Percentiles rank a stretch among this genome's conserved stretches.
Conservation (phyloP, 306 rosid species). For the Adenanthera pavonina region DNA sequence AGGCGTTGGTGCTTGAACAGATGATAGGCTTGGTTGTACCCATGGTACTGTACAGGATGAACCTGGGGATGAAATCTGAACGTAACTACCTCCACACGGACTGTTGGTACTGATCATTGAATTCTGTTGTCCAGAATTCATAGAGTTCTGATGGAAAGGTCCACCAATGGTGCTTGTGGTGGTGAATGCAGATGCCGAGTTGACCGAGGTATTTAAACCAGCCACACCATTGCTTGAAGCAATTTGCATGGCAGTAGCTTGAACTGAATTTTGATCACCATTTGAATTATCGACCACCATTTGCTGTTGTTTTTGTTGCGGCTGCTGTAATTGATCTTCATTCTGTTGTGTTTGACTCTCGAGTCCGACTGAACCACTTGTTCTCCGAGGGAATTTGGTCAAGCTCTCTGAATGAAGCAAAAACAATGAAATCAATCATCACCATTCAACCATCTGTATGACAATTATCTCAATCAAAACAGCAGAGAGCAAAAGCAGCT, state of each 20-base stretch:
- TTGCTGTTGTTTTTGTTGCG: too few relatives aligned
- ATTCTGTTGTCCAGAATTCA: conserved; percentile 84
- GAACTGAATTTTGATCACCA: conserved; percentile 63
- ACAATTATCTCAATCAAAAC: conserved; percentile 30
- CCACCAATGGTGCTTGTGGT: conserved; percentile 93
- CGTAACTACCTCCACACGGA: conserved; percentile 84
- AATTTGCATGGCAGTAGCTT: conserved; percentile 68
- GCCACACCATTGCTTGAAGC: conserved; percentile 76
- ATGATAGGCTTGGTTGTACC: conserved; percentile 71
- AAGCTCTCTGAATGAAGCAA: conserved; percentile 74
- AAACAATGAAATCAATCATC: conserved; percentile 1
- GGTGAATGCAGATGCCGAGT: conserved; percentile 73
- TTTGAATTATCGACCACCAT: conserved; percentile 59
- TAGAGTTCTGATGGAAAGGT: conserved; percentile 92
- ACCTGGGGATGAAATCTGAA: conserved; percentile 92
- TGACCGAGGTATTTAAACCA: conserved; percentile 68
- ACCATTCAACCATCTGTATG: too few relatives aligned
- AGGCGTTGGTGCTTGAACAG: conserved; percentile 85
- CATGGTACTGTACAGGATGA: conserved; percentile 76
- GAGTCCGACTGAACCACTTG: conserved; percentile 66
- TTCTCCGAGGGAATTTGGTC: conserved; percentile 88
- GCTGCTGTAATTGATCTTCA: conserved; percentile 69
- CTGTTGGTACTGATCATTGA: conserved; percentile 79
- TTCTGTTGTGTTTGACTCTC: conserved; percentile 68
- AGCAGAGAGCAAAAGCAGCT: too few relatives aligned